Evolutionary conservation across 371 early-diverging fungal species (phyloP).

Genomic region (Scutellospora calospora): DNA sequence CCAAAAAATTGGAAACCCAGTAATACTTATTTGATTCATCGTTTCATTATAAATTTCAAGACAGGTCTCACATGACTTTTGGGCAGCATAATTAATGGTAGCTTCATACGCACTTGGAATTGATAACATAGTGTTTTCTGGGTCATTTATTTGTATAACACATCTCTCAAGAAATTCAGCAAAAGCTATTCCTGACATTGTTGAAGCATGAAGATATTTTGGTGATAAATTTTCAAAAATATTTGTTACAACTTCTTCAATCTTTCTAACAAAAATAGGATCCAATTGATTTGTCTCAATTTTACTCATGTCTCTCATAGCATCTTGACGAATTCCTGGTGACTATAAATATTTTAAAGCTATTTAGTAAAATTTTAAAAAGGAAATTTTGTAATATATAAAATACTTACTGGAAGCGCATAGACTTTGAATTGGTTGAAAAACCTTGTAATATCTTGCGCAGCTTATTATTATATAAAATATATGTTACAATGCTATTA

Average conservation of each 20-base stretch:
- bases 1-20: not conserved
- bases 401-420: constrained; percentile 4
- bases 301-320: not conserved
- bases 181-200: constrained; percentile 23
- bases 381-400: not conserved
- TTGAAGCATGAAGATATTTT: constrained; percentile 19
- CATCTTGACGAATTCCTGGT: not conserved
- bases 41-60: not conserved
- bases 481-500: too few relatives aligned
- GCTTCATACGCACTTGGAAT: constrained; percentile 35
- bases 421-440: constrained; percentile 14
- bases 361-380: too few relatives aligned
- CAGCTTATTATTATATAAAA: not conserved
- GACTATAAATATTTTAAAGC: not conserved
- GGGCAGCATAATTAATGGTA: not conserved
- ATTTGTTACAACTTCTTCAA: not conserved
- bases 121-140: constrained; percentile 14
- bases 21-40: not conserved
- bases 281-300: not conserved
- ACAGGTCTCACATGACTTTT: not conserved
- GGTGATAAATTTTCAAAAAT: not conserved
- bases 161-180: constrained; percentile 25
- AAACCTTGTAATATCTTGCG: constrained; percentile 12
- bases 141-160: constrained; percentile 24
- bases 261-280: constrained; percentile 2